phyloP scores from a whole-genome alignment of 345 rosid species.

The Brassica rapa region DNA sequence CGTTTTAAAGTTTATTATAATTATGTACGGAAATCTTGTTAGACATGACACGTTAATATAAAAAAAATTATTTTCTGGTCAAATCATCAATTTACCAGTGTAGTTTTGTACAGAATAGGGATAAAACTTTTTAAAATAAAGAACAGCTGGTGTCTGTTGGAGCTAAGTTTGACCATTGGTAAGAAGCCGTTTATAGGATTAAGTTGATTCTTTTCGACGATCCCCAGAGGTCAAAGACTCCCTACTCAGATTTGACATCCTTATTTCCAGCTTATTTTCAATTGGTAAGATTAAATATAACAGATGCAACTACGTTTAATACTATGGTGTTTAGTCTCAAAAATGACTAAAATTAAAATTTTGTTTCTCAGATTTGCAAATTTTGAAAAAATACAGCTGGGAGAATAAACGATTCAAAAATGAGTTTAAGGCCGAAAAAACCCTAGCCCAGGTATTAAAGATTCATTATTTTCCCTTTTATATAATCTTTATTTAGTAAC shows the following conservation, averaged over 20 bases:
- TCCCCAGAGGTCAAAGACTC: constrained; percentile 42
- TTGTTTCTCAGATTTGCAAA: not conserved
- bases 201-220: constrained; percentile 32
- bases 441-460: constrained; percentile 1
- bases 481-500: not conserved
- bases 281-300: not conserved
- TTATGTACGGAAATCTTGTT: not conserved
- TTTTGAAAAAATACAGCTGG: not conserved
- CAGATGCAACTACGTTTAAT: not conserved
- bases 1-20: not conserved
- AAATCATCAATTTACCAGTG: not conserved
- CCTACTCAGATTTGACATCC: constrained; percentile 37
- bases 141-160: constrained; percentile 33
- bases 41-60: not conserved
- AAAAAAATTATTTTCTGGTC: not conserved
- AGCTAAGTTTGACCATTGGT: constrained; percentile 37
- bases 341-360: not conserved
- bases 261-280: not conserved
- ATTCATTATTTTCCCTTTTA: not conserved
- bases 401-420: not conserved
- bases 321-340: not conserved
- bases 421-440: not conserved
- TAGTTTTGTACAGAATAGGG: not conserved
- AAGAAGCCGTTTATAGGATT: constrained; percentile 33
- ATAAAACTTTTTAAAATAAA: not conserved